Conservation (phyloP, 768 basidiomycete species). For the Coprinopsis cinerea region DNA sequence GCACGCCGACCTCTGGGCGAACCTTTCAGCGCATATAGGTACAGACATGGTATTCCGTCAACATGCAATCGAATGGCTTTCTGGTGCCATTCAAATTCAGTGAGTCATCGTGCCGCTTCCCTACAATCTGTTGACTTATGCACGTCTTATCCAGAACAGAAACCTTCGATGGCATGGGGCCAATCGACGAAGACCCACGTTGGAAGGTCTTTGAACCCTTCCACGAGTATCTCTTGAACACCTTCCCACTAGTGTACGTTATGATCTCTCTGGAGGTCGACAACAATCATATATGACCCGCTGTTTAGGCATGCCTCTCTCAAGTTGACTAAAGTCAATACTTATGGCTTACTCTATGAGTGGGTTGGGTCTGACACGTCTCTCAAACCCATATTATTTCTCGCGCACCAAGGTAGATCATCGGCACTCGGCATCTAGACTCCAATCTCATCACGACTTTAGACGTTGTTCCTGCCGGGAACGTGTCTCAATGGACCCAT, state of each 20-base stretch:
- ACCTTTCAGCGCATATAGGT: constrained; percentile 25
- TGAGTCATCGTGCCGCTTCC: constrained; percentile 23
- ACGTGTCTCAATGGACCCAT: constrained; percentile 50
- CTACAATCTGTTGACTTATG: not conserved
- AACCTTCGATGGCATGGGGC: constrained; percentile 44
- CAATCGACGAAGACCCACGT: constrained; percentile 41
- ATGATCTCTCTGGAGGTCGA: too few relatives aligned
- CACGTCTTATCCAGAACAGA: constrained; percentile 37
- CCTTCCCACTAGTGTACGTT: constrained; percentile 53
- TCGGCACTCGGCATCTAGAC: not conserved
- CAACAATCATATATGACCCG: too few relatives aligned
- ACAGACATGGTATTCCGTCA: constrained; percentile 30
- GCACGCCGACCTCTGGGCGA: constrained; percentile 32
- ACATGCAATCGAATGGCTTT: constrained; percentile 39
- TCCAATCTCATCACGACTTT: not conserved
- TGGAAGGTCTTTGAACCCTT: constrained; percentile 51
- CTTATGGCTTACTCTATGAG: constrained; percentile 66
- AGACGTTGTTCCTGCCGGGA: constrained; percentile 70
- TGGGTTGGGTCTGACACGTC: constrained; percentile 60
- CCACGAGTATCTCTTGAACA: constrained; percentile 45
- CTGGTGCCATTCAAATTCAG: constrained; percentile 42
- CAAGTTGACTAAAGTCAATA: constrained; percentile 65
- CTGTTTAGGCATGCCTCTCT: constrained; percentile 56
- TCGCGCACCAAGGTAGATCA: constrained; percentile 59
- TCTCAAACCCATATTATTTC: constrained; percentile 65